These are phyloP conservation scores for Royoungia palumana DNA, from an alignment of 768 basidiomycete genomes.

Conservation along the genomic window DNA sequence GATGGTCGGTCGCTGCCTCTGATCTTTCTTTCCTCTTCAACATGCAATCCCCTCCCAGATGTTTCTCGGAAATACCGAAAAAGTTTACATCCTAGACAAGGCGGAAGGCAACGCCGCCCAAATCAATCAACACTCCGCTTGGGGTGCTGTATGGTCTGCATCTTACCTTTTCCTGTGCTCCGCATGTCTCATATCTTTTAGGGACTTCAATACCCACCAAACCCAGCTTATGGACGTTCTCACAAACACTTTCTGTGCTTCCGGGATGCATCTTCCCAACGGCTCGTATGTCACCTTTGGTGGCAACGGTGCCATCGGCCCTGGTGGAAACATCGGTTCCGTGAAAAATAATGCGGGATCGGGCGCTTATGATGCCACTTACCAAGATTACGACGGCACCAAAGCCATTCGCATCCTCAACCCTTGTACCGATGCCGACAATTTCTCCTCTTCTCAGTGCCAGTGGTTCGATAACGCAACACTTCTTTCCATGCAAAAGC, in stretches of 20 bases:
- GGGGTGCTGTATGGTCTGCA: slow-evolving; percentile 63
- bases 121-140: slow-evolving; percentile 69
- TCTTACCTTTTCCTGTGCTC: neutral
- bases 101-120: slow-evolving; percentile 69
- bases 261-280: slow-evolving; percentile 79
- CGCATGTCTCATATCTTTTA: slow-evolving; percentile 1
- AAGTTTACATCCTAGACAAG: slow-evolving; percentile 92
- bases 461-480: slow-evolving; percentile 71
- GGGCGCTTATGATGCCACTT: slow-evolving; percentile 59
- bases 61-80: slow-evolving; percentile 76
- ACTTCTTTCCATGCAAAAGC: slow-evolving; percentile 59
- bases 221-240: slow-evolving; percentile 34
- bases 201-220: slow-evolving; percentile 23
- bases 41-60: slow-evolving; percentile 41
- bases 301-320: slow-evolving; percentile 72
- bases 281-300: slow-evolving; percentile 74
- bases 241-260: slow-evolving; percentile 79
- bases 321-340: slow-evolving; percentile 57
- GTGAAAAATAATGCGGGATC: slow-evolving; percentile 44
- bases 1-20: slow-evolving; percentile 42
- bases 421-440: slow-evolving; percentile 55
- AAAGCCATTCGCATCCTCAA: slow-evolving; percentile 78
- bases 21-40: neutral
- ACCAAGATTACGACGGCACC: slow-evolving; percentile 78
- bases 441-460: slow-evolving; percentile 50